Percentiles rank a stretch among this genome's conserved stretches.
Conservation (phyloP, 1,284 basidiomycete genomes). For the Leccinum variabile region DNA sequence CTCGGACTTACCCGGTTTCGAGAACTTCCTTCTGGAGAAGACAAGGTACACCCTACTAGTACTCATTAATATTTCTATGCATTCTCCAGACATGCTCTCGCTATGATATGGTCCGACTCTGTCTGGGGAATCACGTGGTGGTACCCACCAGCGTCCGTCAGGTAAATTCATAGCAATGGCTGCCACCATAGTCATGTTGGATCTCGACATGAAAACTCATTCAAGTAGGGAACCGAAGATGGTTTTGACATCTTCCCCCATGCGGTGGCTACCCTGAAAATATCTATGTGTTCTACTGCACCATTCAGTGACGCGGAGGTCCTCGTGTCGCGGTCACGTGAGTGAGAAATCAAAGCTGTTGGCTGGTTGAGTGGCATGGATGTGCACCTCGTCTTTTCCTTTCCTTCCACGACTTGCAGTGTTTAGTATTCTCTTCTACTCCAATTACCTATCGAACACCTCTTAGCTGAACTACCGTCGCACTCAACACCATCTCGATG, state of each 20-base stretch:
- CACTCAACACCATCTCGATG: background rate
- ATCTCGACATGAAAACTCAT: background rate
- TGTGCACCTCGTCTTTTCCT: background rate
- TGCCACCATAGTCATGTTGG: background rate
- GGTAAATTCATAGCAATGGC: background rate
- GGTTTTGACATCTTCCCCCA: background rate
- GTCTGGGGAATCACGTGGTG: background rate
- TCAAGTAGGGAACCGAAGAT: background rate
- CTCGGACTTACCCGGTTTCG: no score
- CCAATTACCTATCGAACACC: background rate
- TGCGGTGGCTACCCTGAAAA: background rate
- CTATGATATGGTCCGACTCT: background rate
- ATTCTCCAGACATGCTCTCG: background rate
- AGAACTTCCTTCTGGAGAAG: background rate
- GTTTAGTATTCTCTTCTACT: background rate
- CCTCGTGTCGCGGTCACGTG: constrained; percentile 33
- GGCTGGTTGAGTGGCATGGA: background rate
- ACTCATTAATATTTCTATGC: background rate
- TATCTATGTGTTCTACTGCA: background rate
- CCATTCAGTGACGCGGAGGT: background rate
- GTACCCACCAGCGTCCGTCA: background rate
- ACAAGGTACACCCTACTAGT: background rate
- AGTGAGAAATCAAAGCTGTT: constrained; percentile 21
- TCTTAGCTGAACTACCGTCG: constrained; percentile 4
- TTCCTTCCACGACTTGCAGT: background rate